Evolutionary conservation across 441 rosid genomes (phyloP).

Genomic region (Theobroma grandiflorum): DNA sequence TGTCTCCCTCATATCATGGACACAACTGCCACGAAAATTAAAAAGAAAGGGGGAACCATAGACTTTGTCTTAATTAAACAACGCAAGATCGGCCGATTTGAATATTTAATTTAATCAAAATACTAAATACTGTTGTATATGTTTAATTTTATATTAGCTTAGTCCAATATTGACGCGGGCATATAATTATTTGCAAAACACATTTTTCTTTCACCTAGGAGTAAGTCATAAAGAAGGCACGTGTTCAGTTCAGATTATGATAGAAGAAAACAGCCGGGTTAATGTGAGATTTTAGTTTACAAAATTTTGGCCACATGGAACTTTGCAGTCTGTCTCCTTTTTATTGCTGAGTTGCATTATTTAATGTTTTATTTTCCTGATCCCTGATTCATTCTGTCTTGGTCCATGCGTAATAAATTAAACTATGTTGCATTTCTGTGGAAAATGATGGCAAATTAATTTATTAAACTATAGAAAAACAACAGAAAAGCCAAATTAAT

Average conservation of each 20-base stretch:
- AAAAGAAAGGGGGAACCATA: background rate
- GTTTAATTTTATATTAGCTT: background rate
- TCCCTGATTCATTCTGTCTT: background rate
- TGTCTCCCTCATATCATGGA: constrained; percentile 3
- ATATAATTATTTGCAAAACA: background rate
- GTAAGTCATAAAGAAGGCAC: constrained; percentile 6
- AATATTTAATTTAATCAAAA: background rate
- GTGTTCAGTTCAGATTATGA: no score
- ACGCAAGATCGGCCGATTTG: background rate
- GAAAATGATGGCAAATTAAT: background rate
- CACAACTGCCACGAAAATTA: background rate
- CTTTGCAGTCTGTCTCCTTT: background rate
- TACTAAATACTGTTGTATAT: background rate
- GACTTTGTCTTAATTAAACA: background rate
- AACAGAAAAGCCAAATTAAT: background rate
- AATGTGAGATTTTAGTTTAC: no score
- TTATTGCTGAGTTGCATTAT: background rate
- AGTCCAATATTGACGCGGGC: constrained; percentile 11
- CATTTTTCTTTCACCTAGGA: constrained; percentile 3
- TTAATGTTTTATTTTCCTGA: background rate
- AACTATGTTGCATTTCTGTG: no score
- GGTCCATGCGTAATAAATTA: background rate
- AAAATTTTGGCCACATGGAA: background rate
- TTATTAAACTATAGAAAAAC: background rate
- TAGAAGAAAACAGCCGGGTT: no score